Base-by-base conservation (phyloP, 257 asterid genomes). In the Henckelia pumila region DNA sequence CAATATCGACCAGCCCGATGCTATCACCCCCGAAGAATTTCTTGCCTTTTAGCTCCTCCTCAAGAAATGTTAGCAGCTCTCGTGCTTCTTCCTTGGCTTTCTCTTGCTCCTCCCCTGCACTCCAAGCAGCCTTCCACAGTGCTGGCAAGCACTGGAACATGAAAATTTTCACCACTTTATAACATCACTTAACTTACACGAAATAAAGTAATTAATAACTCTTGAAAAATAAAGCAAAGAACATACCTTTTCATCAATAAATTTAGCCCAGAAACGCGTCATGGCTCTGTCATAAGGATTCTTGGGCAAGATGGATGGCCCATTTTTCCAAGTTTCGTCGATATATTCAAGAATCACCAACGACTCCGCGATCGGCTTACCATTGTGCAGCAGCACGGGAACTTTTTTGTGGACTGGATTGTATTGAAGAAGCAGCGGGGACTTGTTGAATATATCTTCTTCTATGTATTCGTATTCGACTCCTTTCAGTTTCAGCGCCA, bases 11-110 rank as follows among this genome's bases (percentile, higher is more conserved):
- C 16, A 68, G 29, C 22, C 86, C 83, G 20, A 81, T 59, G 8
- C 40, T 28, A 0, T 81, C 84, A n/a, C 86, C 86, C 0, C 81
- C 86, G 4, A 81, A 84, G 58, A 77, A 79, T 44, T 77, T 81
- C 57, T 84, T 81, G 16, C 77, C 81, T 14, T 71, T 35, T 4
- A 78, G 65, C 63, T 84, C 78, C 19, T 73, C 50, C 3, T 84
- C 83, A 2, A 79, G 64, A 58, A 75, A 8, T 33, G 58, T 77
- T 5, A 79, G 64, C 17, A 70, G 21, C 26, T 73, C 78, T 6
- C 14, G 8, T 2, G 84, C 78, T 68, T 79, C 81, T 60, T 76
- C 77, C 72, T 71, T 73, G 25, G 68, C 81, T 63, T 69, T 74
- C 62, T 67, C 76, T 28, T 72, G 70, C 20, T 59, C 82, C 28